Conservation (phyloP, 345 rosid species). For the Atalantia buxifolia region DNA sequence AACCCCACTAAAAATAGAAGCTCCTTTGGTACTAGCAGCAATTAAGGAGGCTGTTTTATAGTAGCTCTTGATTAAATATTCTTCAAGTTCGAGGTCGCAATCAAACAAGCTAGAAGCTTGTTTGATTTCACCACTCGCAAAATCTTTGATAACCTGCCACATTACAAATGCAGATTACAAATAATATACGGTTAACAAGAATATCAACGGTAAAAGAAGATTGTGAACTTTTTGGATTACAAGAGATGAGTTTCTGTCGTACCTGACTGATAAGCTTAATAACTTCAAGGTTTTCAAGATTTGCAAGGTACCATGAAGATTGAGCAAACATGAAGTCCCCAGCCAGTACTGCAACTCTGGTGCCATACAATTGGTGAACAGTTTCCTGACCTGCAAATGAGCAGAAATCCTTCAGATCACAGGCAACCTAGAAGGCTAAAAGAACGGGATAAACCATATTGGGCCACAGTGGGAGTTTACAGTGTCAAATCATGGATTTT, state of each 20-base stretch:
- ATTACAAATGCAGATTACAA: background rate
- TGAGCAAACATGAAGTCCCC: constrained; percentile 99
- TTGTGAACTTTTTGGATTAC: background rate
- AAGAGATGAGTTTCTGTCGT: background rate
- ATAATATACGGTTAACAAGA: background rate
- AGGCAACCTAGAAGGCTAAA: background rate
- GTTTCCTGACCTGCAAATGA: constrained; percentile 67
- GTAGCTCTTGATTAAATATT: constrained; percentile 86
- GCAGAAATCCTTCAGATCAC: background rate
- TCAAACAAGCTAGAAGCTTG: constrained; percentile 95
- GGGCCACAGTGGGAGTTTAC: background rate
- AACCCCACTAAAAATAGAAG: constrained; percentile 79
- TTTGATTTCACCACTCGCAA: constrained; percentile 97
- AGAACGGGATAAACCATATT: background rate
- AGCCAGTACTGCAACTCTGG: constrained; percentile 87
- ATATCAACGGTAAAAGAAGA: background rate
- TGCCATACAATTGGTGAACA: constrained; percentile 77
- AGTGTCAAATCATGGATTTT: background rate
- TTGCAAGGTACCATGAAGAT: constrained; percentile 96
- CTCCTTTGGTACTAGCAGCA: constrained; percentile 93
- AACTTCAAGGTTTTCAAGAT: constrained; percentile 89
- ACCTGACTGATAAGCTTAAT: constrained; percentile 98
- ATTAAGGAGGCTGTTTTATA: constrained; percentile 92
- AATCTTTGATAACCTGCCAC: constrained; percentile 89
- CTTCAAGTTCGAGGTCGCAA: constrained; percentile 71